Percentiles rank a stretch among this genome's conserved stretches.
phyloP scores from a whole-genome alignment of 495 filamentous ascomycete genomes.

The Aspergillus sclerotiicarbonarius region DNA sequence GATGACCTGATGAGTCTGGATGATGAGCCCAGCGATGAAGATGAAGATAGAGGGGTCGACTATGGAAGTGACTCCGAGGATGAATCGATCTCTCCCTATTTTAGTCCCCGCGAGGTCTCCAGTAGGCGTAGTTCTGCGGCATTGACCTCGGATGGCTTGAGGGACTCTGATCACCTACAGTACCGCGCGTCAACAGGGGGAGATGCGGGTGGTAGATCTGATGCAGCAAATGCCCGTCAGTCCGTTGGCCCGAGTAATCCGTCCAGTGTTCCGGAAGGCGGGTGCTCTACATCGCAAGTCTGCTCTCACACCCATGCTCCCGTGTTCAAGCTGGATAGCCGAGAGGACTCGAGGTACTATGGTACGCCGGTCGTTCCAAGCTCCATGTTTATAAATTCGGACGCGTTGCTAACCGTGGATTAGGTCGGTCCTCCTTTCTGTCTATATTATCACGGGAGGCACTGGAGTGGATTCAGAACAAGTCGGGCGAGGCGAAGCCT shows the following conservation, averaged over 20 bases:
- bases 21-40: constrained; percentile 57
- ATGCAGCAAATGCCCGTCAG: neutral
- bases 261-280: constrained; percentile 8
- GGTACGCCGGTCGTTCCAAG: constrained; percentile 50
- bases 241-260: neutral
- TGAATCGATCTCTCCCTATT: constrained; percentile 6
- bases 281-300: constrained; percentile 33
- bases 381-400: neutral
- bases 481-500: constrained; percentile 86
- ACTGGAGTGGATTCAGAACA: constrained; percentile 95
- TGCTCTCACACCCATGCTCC: constrained; percentile 48
- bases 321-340: constrained; percentile 62
- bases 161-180: constrained; percentile 3
- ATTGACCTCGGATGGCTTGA: neutral
- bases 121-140: constrained; percentile 4
- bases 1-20: constrained; percentile 72
- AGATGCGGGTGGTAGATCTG: neutral
- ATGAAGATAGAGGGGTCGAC: constrained; percentile 46
- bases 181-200: neutral
- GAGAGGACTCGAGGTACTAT: constrained; percentile 87
- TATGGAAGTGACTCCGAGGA: constrained; percentile 63
- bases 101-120: neutral
- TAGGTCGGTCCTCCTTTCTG: constrained; percentile 88
- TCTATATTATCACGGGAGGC: constrained; percentile 94
- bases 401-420: constrained; percentile 13